Evolutionary conservation across 495 filamentous ascomycete species (phyloP).

Genomic region (Venustampulla echinocandica): DNA sequence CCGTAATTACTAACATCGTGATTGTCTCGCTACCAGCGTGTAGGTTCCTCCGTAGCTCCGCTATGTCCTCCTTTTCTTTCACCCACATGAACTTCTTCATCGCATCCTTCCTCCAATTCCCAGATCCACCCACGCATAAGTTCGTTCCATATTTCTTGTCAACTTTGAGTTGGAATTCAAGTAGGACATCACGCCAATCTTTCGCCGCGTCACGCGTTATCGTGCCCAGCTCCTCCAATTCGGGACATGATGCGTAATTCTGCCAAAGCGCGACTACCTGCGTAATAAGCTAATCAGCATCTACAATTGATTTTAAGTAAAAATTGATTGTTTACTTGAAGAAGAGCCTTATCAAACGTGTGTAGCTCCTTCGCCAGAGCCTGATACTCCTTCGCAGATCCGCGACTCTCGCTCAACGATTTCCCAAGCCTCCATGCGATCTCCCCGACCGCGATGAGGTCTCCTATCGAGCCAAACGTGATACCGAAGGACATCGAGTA

Average conservation of each 20-base stretch:
- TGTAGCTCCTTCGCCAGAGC: neutral
- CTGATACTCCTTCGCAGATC: neutral
- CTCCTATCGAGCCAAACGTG: neutral
- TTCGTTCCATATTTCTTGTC: constrained; percentile 8
- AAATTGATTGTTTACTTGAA: neutral
- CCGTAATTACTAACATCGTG: constrained; percentile 1
- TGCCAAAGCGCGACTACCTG: constrained; percentile 8
- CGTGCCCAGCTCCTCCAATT: neutral
- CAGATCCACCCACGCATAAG: neutral
- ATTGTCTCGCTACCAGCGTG: neutral
- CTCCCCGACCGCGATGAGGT: neutral
- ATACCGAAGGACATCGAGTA: neutral
- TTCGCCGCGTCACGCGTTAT: neutral
- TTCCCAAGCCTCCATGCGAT: neutral
- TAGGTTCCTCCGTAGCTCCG: constrained; percentile 10
- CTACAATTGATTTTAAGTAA: neutral
- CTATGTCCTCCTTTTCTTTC: constrained; percentile 10
- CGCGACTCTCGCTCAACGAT: neutral
- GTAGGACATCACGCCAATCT: constrained; percentile 1
- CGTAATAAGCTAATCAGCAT: neutral
- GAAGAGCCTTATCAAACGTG: constrained; percentile 3
- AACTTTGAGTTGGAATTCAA: constrained; percentile 4
- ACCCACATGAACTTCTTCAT: constrained; percentile 3
- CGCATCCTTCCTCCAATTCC: constrained; percentile 5
- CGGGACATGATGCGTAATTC: constrained; percentile 5